A percentile compares a stretch with the other conserved stretches of the same genome.
These are phyloP conservation scores for Bruguiera parviflora DNA, from an alignment of 345 rosid species.

Conservation along the genomic window DNA sequence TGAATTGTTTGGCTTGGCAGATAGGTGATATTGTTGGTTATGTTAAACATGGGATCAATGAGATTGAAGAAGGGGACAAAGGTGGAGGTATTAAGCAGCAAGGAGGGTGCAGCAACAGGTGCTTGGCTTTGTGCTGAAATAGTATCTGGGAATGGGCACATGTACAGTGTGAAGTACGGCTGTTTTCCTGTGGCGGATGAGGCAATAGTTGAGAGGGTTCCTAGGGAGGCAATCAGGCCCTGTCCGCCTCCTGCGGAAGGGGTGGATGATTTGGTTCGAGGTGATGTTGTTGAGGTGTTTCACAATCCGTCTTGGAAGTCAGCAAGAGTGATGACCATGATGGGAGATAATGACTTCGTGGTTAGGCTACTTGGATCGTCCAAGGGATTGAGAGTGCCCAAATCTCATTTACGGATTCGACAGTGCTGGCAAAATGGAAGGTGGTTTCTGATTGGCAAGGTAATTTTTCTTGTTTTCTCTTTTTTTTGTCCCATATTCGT, in stretches of 20 bases:
- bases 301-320: conserved; percentile 51
- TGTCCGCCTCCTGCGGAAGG: conserved; percentile 37
- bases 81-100: conserved; percentile 55
- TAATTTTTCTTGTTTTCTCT: not conserved
- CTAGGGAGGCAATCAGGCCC: conserved; percentile 60
- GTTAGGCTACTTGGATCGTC: conserved; percentile 47
- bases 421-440: conserved; percentile 53
- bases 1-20: not conserved
- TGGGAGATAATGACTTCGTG: conserved; percentile 21
- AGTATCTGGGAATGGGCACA: conserved; percentile 57
- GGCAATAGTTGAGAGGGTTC: conserved; percentile 39
- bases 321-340: conserved; percentile 37
- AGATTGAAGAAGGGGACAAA: conserved; percentile 55
- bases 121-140: conserved; percentile 59
- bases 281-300: conserved; percentile 59
- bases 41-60: conserved; percentile 26
- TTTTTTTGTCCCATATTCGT: not conserved
- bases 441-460: conserved; percentile 50
- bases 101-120: conserved; percentile 41
- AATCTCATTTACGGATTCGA: conserved; percentile 46
- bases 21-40: not conserved
- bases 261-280: conserved; percentile 40
- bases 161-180: conserved; percentile 39
- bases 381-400: conserved; percentile 29
- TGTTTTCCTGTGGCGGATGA: conserved; percentile 4